A percentile compares a stretch with the other conserved stretches of the same genome.
Conservation (phyloP, 176 grass and related monocot species). For the Oryza longistaminata region DNA sequence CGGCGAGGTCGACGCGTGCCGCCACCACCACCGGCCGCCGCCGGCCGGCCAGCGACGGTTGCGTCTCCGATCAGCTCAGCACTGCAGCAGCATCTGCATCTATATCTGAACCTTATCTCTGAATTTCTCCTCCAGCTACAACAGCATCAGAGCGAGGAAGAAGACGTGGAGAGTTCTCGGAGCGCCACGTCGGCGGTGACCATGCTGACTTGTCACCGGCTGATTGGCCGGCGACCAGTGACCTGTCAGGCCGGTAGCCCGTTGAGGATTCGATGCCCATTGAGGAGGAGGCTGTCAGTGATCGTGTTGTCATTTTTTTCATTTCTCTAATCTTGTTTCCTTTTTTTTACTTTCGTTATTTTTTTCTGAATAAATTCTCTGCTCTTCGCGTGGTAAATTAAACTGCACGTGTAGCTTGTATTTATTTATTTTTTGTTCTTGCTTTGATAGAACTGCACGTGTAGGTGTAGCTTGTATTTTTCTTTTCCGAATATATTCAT, state of each 20-base stretch:
- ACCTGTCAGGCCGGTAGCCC: too few species aligned
- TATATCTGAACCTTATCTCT: background rate
- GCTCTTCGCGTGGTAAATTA: background rate
- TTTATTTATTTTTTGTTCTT: too few species aligned
- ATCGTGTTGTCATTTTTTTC: background rate
- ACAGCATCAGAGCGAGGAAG: background rate
- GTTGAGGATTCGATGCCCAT: slow-evolving; percentile 12
- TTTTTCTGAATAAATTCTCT: background rate
- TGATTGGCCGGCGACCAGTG: background rate
- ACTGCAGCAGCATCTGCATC: background rate
- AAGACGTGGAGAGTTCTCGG: background rate
- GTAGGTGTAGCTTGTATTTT: too few species aligned
- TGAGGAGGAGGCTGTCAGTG: background rate
- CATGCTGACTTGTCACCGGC: slow-evolving; percentile 47
- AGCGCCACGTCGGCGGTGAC: slow-evolving; percentile 23
- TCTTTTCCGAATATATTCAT: too few species aligned
- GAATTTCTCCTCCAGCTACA: background rate
- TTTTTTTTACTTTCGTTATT: too few species aligned
- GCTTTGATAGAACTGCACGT: too few species aligned
- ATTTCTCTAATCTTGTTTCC: too few species aligned
- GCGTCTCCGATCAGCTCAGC: slow-evolving; percentile 14
- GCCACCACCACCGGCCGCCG: background rate
- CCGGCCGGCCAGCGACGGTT: background rate
- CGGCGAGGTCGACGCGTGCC: slow-evolving; percentile 7
- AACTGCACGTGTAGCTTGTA: background rate